Evolutionary conservation across 2,329 filamentous ascomycete species (phyloP).

Genomic region (Pseudogymnoascus sp.): DNA sequence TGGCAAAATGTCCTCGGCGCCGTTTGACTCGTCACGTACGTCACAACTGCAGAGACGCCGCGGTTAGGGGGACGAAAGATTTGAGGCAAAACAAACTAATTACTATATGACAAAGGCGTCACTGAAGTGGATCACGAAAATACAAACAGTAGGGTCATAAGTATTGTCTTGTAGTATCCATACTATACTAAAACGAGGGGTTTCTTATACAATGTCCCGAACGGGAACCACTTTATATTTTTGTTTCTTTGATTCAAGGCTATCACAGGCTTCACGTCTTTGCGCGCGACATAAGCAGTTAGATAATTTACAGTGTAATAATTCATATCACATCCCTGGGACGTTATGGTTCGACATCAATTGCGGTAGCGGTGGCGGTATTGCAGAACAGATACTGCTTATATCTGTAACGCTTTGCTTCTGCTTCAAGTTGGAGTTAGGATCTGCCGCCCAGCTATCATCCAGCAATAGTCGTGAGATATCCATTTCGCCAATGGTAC

Average conservation of each 20-base stretch:
- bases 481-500: conserved; percentile 49
- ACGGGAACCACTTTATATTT: neutral
- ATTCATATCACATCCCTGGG: conserved; percentile 13
- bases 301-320: neutral
- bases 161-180: neutral
- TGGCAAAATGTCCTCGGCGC: neutral
- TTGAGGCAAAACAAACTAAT: conserved; percentile 1
- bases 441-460: conserved; percentile 32
- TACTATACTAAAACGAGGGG: neutral
- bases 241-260: neutral
- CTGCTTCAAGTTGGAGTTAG: conserved; percentile 19
- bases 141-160: neutral
- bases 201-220: neutral
- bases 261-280: conserved; percentile 2
- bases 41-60: neutral
- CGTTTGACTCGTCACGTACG: conserved; percentile 4
- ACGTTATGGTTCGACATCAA: conserved; percentile 4
- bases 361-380: conserved; percentile 15
- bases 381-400: conserved; percentile 23
- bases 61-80: neutral
- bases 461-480: conserved; percentile 54
- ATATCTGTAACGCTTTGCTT: conserved; percentile 25
- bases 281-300: neutral
- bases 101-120: neutral
- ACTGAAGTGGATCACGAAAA: neutral